These are phyloP conservation scores for Diplodia intermedia DNA, from an alignment of 2,329 filamentous ascomycete species.

Conservation along the genomic window DNA sequence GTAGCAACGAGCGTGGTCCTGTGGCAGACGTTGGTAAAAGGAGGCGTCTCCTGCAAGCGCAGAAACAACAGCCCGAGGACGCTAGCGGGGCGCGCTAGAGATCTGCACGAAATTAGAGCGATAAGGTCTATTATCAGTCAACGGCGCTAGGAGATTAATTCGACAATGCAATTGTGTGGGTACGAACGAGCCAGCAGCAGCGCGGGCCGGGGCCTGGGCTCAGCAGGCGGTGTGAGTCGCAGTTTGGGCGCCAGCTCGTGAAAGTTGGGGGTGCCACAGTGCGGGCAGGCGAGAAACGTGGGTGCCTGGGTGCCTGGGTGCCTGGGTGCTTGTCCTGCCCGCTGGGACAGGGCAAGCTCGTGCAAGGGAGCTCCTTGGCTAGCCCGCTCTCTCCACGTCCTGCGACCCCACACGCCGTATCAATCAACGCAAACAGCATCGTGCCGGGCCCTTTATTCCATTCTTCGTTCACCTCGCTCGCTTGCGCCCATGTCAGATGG, in stretches of 20 bases:
- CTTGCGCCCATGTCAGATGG: constrained; percentile 12
- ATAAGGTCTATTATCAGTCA: not conserved
- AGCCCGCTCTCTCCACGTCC: not conserved
- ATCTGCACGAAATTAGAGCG: constrained; percentile 11
- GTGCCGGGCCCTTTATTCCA: constrained; percentile 8
- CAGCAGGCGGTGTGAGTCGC: not conserved
- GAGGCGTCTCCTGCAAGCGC: constrained; percentile 11
- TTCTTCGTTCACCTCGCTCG: constrained; percentile 3
- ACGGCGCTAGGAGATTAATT: constrained; percentile 1
- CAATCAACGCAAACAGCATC: constrained; percentile 17
- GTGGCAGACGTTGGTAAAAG: constrained; percentile 15
- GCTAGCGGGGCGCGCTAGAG: not conserved
- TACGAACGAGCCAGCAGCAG: not conserved
- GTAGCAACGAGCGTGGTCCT: not conserved
- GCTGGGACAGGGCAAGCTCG: not conserved
- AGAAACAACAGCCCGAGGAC: not conserved
- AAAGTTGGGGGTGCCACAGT: too few species aligned
- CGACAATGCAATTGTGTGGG: not conserved
- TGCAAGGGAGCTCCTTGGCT: constrained; percentile 7
- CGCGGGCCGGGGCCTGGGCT: not conserved
- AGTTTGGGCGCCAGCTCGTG: not conserved
- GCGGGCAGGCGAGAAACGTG: not conserved
- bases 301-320: not conserved
- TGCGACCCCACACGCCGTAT: not conserved
- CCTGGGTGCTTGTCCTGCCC: too few species aligned